Evolutionary conservation across 2,329 filamentous ascomycete genomes (phyloP), one percentile per base, ranked within the genome.

Genomic region (Fusarium fracticaudum): DNA sequence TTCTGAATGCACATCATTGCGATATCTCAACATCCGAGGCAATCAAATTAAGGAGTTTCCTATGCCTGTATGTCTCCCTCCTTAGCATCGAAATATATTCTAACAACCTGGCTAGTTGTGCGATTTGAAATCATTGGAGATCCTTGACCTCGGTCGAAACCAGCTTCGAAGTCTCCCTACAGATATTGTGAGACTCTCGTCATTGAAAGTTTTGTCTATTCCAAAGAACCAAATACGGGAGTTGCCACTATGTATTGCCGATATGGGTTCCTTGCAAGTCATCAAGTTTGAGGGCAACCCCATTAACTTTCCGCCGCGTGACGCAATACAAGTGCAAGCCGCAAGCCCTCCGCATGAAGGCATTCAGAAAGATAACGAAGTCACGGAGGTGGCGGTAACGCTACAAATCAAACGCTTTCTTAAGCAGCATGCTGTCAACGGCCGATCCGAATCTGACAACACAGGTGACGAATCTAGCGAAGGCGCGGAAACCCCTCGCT

Each of bases 281-380:
- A 87, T 98, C 64, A 98, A 97, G 82, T 90, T 98, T 41, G 93
- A 96, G 66, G 94, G 94, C 51, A 98, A 98, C 77, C 94, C 94
- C 14, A 89, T 98, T 67, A 89, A 88, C 67, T 96, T 96, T 77
- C 95, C 95, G 8, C 92, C 94, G 22, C 90, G 88, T 76, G 91
- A 93, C 74, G 87, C 92, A 20, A 81, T 94, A 33, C 90, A 92
- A 75, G 84, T 89, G 17, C 87, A 88, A 77, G 85, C 87, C 24
- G 83, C 83, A 45, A 90, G 85, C 55, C 88, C 88, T 24, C 86
- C 89, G 4, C 89, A 89, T 74, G 88, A 90, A 43, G 85, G 85
- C 5, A 82, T 85, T 20, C 75, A 86, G 48, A 78, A 81, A 62
- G 91, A 93, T 76, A 89, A 86, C 64, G 92, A 94, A 76, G 87